A percentile compares a stretch with the other conserved stretches of the same genome.
Evolutionary conservation across 2,329 filamentous ascomycete genomes (phyloP).

Genomic region (Didymella pinodella): DNA sequence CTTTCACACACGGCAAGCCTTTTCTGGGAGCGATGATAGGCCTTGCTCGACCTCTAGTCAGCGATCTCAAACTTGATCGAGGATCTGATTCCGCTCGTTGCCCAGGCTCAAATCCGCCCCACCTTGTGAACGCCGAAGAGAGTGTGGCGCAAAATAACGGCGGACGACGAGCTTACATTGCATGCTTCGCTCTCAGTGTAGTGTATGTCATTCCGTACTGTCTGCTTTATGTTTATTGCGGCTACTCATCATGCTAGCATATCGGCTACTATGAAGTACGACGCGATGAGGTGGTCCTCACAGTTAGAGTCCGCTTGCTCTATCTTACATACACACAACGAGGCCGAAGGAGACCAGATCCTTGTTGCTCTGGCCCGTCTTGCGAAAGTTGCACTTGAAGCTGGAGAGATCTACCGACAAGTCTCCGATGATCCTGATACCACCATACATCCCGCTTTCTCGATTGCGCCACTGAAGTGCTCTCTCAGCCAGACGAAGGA

Average conservation of each 20-base stretch:
- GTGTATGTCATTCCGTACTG: conserved; percentile 35
- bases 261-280: conserved; percentile 40
- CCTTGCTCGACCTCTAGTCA: conserved; percentile 28
- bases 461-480: conserved; percentile 25
- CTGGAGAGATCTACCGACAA: conserved; percentile 35
- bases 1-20: conserved; percentile 28
- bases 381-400: conserved; percentile 34
- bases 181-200: conserved; percentile 57
- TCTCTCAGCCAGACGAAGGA: conserved; percentile 23
- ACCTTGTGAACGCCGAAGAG: conserved; percentile 10
- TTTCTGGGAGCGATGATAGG: conserved; percentile 28
- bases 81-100: conserved; percentile 13
- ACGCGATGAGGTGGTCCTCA: conserved; percentile 64
- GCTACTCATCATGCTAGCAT: conserved; percentile 19
- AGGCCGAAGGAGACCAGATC: conserved; percentile 58
- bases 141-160: conserved; percentile 53
- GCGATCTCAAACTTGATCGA: conserved; percentile 34
- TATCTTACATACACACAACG: conserved; percentile 47
- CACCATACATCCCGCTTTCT: conserved; percentile 20
- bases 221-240: background rate
- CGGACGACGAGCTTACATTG: conserved; percentile 60
- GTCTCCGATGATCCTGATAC: conserved; percentile 21
- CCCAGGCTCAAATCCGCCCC: conserved; percentile 18
- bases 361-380: conserved; percentile 55
- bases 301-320: conserved; percentile 66